Evolutionary conservation across 768 basidiomycete species (phyloP), one percentile per base, ranked within the genome.

Genomic region (Xerocomellus intermedius): DNA sequence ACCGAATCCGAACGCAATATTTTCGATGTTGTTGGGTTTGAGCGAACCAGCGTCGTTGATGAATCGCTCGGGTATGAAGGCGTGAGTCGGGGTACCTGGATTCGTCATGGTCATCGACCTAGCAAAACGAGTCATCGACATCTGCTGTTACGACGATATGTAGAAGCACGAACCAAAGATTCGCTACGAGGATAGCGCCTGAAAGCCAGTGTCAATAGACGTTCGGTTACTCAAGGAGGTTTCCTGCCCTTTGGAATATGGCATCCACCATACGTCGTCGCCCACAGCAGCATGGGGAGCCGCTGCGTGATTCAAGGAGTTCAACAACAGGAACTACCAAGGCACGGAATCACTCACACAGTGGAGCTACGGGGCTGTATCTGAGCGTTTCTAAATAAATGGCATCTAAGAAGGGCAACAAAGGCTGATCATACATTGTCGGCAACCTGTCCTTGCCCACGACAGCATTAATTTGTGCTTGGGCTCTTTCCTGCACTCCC

Each of bases 191-290:
- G 8, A 66, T 57, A 1, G 68, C 52, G 24, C 54, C 57, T 63
- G 46, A 21, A 44, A 5, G 16, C 1, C 32, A 17, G 8, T n/a
- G 24, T 48, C 24, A 50, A 19, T 19, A 30, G 17, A 37, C 28
- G 9, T 4, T 26, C 19, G n/a, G 37, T 36, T 5, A 10, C 21
- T 7, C 21, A 3, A 45, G 24, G 8, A 13, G n/a, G 22, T 2
- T 17, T 8, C n/a, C 8, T 17, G 5, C 69, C 74, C 42, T 75
- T 74, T 1, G 77, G 77, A 21, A 80, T 76, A 45, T 60, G 68
- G 53, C 73, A 74, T 14, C 62, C 69, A 16, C 48, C 28, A 45
- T 67, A 68, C 39, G 35, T 59, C 54, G 43, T 61, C 55, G 4
- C 59, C 21, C 16, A 57, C 38, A 5, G 43, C 30, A 4, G 50